Evolutionary conservation across 2,329 filamentous ascomycete species (phyloP).

Genomic region (Ilyonectria destructans): DNA sequence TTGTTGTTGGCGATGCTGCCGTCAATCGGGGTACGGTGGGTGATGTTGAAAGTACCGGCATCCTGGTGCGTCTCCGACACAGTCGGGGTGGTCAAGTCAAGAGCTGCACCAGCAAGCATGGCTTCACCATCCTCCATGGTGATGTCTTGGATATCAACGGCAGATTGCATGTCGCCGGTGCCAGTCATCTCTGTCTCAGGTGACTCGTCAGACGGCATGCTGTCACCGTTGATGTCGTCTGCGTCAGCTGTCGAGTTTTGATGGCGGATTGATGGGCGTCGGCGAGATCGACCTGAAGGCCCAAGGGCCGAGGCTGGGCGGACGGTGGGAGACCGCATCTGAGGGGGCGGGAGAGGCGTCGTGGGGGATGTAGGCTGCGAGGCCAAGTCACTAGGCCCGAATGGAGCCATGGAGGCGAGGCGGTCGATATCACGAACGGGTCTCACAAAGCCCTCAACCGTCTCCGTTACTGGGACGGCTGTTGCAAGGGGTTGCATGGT

Average conservation of each 20-base stretch:
- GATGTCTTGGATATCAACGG: constrained; percentile 89
- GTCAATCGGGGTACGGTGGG: constrained; percentile 86
- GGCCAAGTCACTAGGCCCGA: constrained; percentile 77
- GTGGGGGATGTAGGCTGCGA: constrained; percentile 96
- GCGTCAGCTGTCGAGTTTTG: constrained; percentile 92
- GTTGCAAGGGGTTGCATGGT: constrained; percentile 76
- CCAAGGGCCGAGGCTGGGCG: constrained; percentile 69
- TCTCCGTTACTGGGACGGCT: constrained; percentile 78
- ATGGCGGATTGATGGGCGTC: constrained; percentile 90
- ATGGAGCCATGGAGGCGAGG: constrained; percentile 85
- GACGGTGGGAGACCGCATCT: constrained; percentile 69
- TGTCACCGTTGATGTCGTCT: constrained; percentile 90
- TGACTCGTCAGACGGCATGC: constrained; percentile 84
- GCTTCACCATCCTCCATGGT: constrained; percentile 85
- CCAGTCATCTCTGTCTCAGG: constrained; percentile 85
- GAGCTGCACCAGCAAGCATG: constrained; percentile 82
- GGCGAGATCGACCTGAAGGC: constrained; percentile 70
- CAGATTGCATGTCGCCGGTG: constrained; percentile 83
- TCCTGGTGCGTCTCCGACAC: constrained; percentile 87
- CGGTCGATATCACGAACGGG: constrained; percentile 88
- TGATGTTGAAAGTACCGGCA: constrained; percentile 93
- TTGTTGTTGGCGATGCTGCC: constrained; percentile 86
- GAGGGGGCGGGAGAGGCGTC: constrained; percentile 82
- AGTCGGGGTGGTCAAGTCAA: constrained; percentile 83
- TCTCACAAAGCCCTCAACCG: constrained; percentile 82